A percentile compares a stretch with the other conserved stretches of the same genome.
Conservation (phyloP, 2,329 filamentous ascomycete species). For the Arthrobotrys sinensis region DNA sequence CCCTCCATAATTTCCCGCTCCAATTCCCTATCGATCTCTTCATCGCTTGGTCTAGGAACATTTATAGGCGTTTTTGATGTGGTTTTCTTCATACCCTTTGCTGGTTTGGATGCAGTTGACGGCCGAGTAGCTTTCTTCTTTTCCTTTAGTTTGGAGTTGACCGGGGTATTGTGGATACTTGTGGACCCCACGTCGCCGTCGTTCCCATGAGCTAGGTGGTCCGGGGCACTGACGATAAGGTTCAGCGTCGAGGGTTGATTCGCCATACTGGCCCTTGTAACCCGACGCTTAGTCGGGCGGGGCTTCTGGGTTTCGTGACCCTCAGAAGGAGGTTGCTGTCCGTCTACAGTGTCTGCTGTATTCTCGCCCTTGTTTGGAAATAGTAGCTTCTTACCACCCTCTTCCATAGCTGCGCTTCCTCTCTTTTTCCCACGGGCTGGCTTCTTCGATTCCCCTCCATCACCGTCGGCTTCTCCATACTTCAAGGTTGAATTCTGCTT, state of each 20-base stretch:
- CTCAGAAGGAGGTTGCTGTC: slow-evolving; percentile 5
- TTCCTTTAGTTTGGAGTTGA: slow-evolving; percentile 24
- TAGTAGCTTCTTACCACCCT: slow-evolving; percentile 65
- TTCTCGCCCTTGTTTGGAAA: slow-evolving; percentile 5
- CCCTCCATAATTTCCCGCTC: slow-evolving; percentile 76
- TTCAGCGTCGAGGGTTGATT: slow-evolving; percentile 7
- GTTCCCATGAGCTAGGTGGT: slow-evolving; percentile 5
- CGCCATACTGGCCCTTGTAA: slow-evolving; percentile 56
- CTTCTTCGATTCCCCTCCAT: slow-evolving; percentile 48
- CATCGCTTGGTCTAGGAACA: slow-evolving; percentile 69
- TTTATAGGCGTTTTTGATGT: slow-evolving; percentile 5
- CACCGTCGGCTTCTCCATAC: not conserved
- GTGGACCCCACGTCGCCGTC: not conserved
- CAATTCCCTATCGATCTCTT: slow-evolving; percentile 77
- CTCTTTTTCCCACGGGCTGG: slow-evolving; percentile 74
- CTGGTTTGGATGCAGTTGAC: slow-evolving; percentile 67
- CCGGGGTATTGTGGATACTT: slow-evolving; percentile 11
- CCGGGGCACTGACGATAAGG: slow-evolving; percentile 8
- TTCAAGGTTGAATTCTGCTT: slow-evolving; percentile 64
- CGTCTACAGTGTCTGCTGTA: slow-evolving; percentile 4
- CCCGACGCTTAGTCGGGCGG: slow-evolving; percentile 43
- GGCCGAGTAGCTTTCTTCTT: slow-evolving; percentile 70
- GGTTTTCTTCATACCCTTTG: slow-evolving; percentile 16
- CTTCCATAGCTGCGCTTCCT: slow-evolving; percentile 68
- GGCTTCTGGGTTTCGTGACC: slow-evolving; percentile 8